Base-by-base conservation (phyloP, 2,329 filamentous ascomycete genomes). In the Cryphonectria nitschkei region DNA sequence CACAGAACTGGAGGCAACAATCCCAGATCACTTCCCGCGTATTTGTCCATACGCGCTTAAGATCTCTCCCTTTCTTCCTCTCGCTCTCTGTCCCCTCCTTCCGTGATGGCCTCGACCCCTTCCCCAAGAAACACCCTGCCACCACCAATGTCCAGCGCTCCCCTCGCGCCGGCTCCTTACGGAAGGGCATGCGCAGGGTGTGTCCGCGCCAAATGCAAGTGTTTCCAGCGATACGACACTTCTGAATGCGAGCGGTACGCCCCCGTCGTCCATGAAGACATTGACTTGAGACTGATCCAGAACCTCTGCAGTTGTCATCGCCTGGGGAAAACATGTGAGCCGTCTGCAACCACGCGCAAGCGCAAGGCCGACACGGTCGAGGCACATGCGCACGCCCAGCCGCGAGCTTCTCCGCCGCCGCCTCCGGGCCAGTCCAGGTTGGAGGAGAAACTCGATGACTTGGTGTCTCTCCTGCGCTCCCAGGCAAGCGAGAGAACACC, bases 121-220 rank as follows among this genome's bases (percentile, higher is more conserved):
- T 46, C 37, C 7, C 16, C 52, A 50, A 41, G 37, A 19, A n/a
- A 2, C 14, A 64, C 34, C 22, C 13, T 46, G 0, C 43, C 22
- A 46, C 13, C 41, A 14, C 46, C 29, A n/a, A 32, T 6, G 26
- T 2, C 65, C 37, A 29, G 26, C 54, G 54, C 39, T 34, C 54
- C 54, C 9, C 39, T 67, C 26, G 54, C 52, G 39, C 71, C 73
- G 3, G 75, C 75, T 13, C 72, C 75, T 39, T 77, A 77, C 61
- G 75, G 75, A 26, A 71, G 72, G 54, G 74, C 75, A 13, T 77
- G 75, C 29, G 70, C 54, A 11, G 74, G 72, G 3, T 77, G 75
- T 61, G 72, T 72, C 34, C 74, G 74, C 32, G 75, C 75, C n/a
- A 76, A 77, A 68, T 76, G 72, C 73, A 77, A 77, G 67, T 77